Conservation (phyloP, 1,284 basidiomycete genomes). For the Naganishia liquefaciens region DNA sequence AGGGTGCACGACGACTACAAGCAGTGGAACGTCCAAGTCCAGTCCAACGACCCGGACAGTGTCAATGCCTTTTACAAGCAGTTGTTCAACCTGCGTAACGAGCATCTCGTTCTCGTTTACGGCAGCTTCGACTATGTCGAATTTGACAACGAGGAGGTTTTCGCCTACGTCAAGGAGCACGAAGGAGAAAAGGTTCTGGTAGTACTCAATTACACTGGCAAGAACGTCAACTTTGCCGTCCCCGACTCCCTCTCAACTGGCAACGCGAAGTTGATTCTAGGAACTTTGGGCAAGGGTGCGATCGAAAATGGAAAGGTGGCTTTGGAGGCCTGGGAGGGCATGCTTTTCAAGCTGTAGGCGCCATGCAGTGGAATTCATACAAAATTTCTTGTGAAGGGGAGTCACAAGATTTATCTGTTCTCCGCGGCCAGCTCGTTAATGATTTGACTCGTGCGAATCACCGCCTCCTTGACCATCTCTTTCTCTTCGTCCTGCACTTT, state of each 20-base stretch:
- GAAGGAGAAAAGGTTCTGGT: constrained; percentile 54
- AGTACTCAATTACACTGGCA: constrained; percentile 60
- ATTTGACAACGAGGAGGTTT: constrained; percentile 58
- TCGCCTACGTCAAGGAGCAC: constrained; percentile 59
- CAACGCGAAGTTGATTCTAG: constrained; percentile 26
- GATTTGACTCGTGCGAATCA: constrained; percentile 27
- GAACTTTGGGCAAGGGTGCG: constrained; percentile 26
- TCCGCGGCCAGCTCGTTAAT: constrained; percentile 33
- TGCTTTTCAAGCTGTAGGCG: constrained; percentile 19
- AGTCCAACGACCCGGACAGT: constrained; percentile 58
- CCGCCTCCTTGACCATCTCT: constrained; percentile 31
- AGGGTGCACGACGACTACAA: constrained; percentile 68
- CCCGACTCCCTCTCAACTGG: constrained; percentile 6
- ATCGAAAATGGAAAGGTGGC: constrained; percentile 10
- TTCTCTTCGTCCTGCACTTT: constrained; percentile 27
- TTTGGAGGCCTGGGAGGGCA: constrained; percentile 27
- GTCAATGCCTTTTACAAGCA: constrained; percentile 65
- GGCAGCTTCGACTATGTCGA: constrained; percentile 62
- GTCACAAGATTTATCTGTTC: constrained; percentile 12
- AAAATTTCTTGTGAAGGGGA: too few species aligned
- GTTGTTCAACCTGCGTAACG: constrained; percentile 61
- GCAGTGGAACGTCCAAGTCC: constrained; percentile 63
- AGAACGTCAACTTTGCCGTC: constrained; percentile 13
- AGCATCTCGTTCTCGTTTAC: constrained; percentile 63
- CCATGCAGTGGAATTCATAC: too few species aligned